A percentile compares a stretch with the other conserved stretches of the same genome.
These are phyloP conservation scores for Backusella westeae DNA, from an alignment of 192 early-diverging fungal genomes.

Conservation along the genomic window DNA sequence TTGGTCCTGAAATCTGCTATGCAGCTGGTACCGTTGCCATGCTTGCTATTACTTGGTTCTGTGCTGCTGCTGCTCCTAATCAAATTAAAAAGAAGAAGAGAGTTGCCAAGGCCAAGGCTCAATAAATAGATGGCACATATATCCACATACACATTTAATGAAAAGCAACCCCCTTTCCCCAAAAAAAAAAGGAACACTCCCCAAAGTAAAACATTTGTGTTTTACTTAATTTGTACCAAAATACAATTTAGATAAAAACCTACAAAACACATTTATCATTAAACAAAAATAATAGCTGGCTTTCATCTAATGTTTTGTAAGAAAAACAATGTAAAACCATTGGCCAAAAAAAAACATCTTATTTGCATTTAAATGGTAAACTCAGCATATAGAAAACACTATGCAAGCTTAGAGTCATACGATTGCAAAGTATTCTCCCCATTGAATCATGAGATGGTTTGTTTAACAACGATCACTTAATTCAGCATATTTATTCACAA, in stretches of 20 bases:
- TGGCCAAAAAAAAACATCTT: neutral
- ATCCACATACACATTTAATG: neutral
- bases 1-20: slow-evolving; percentile 64
- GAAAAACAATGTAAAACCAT: neutral
- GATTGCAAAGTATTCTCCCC: too few species aligned
- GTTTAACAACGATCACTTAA: too few species aligned
- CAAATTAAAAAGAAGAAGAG: neutral
- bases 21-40: slow-evolving; percentile 54
- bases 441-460: too few species aligned
- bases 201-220: neutral
- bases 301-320: neutral
- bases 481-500: too few species aligned
- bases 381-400: neutral
- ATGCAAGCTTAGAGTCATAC: too few species aligned
- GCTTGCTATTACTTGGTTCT: slow-evolving; percentile 7
- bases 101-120: neutral
- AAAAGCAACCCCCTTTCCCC: neutral
- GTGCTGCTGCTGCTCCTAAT: neutral
- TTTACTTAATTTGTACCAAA: neutral
- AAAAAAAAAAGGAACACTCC: neutral
- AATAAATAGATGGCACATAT: neutral
- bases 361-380: neutral
- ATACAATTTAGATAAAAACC: neutral
- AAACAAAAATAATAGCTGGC: too few species aligned
- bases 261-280: neutral